Evolutionary conservation across 1,139 yeast species (phyloP).

Genomic region (Sugiyamaella novakii): DNA sequence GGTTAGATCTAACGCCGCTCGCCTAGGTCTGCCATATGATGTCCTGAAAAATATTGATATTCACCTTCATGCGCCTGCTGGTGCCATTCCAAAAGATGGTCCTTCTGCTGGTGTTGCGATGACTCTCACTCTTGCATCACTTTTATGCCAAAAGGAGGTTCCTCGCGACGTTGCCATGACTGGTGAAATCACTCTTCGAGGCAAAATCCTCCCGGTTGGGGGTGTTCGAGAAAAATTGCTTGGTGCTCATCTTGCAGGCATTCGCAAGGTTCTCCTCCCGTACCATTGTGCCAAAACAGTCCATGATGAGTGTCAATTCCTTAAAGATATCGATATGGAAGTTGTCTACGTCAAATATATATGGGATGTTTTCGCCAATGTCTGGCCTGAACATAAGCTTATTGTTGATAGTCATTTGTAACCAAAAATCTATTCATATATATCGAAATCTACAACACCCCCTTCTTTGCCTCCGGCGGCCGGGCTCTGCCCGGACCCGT

Average conservation of each 20-base stretch:
- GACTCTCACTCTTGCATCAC: slow-evolving; percentile 76
- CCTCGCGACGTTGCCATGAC: slow-evolving; percentile 83
- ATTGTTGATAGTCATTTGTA: slow-evolving; percentile 21
- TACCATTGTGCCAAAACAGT: slow-evolving; percentile 70
- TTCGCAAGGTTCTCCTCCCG: slow-evolving; percentile 66
- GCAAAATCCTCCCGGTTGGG: slow-evolving; percentile 85
- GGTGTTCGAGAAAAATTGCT: slow-evolving; percentile 83
- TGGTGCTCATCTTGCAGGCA: slow-evolving; percentile 79
- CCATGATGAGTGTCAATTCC: slow-evolving; percentile 56
- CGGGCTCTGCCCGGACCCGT: slow-evolving; percentile 8
- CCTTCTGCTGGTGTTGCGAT: slow-evolving; percentile 94
- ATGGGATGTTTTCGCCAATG: slow-evolving; percentile 69
- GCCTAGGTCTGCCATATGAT: slow-evolving; percentile 40
- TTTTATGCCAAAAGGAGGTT: slow-evolving; percentile 67
- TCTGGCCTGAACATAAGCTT: slow-evolving; percentile 50
- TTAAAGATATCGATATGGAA: slow-evolving; percentile 56
- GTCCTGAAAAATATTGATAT: slow-evolving; percentile 58
- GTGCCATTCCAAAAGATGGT: slow-evolving; percentile 87
- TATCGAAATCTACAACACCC: neutral
- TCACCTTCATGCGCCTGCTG: slow-evolving; percentile 88
- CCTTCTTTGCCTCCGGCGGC: neutral
- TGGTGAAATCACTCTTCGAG: slow-evolving; percentile 87
- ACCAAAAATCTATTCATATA: neutral
- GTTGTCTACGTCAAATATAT: slow-evolving; percentile 72
- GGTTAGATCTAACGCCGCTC: slow-evolving; percentile 61